Evolutionary conservation across 345 rosid species (phyloP).

Genomic region (Hypericum androsaemum): DNA sequence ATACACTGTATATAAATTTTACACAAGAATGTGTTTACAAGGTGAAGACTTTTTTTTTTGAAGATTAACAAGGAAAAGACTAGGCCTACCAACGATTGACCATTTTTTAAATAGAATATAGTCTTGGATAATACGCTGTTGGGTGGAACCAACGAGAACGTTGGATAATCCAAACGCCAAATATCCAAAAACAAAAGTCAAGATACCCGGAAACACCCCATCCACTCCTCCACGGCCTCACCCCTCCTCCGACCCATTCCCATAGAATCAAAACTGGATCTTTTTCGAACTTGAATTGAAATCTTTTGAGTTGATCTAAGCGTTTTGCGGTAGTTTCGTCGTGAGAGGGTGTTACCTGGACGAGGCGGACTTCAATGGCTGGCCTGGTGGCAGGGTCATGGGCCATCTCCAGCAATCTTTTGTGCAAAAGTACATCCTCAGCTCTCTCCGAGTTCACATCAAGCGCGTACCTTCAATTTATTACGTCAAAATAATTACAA

Average conservation of each 20-base stretch:
- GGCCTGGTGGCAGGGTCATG: slow-evolving; percentile 40
- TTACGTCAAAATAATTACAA: background rate
- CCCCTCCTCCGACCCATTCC: too few relatives aligned
- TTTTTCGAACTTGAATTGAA: background rate
- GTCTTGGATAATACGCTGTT: slow-evolving; percentile 1
- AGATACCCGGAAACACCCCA: too few relatives aligned
- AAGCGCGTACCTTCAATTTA: slow-evolving; percentile 40
- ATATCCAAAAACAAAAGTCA: background rate
- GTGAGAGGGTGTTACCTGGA: slow-evolving; percentile 31
- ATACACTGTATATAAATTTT: background rate
- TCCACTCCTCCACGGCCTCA: too few relatives aligned
- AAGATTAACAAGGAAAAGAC: background rate
- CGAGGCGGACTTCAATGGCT: slow-evolving; percentile 53
- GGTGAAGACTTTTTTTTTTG: too few relatives aligned
- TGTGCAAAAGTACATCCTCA: slow-evolving; percentile 57
- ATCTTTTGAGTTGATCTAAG: too few relatives aligned
- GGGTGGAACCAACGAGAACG: slow-evolving; percentile 10
- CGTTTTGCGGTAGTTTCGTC: too few relatives aligned
- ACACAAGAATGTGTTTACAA: background rate
- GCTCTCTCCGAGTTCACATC: slow-evolving; percentile 58
- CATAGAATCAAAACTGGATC: slow-evolving; percentile 7
- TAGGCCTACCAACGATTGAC: slow-evolving; percentile 6
- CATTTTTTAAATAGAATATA: background rate
- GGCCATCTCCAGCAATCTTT: slow-evolving; percentile 44
- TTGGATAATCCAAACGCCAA: slow-evolving; percentile 8